These are phyloP conservation scores for Bimuria novae-zelandiae DNA, from an alignment of 2,329 filamentous ascomycete genomes.

Conservation along the genomic window DNA sequence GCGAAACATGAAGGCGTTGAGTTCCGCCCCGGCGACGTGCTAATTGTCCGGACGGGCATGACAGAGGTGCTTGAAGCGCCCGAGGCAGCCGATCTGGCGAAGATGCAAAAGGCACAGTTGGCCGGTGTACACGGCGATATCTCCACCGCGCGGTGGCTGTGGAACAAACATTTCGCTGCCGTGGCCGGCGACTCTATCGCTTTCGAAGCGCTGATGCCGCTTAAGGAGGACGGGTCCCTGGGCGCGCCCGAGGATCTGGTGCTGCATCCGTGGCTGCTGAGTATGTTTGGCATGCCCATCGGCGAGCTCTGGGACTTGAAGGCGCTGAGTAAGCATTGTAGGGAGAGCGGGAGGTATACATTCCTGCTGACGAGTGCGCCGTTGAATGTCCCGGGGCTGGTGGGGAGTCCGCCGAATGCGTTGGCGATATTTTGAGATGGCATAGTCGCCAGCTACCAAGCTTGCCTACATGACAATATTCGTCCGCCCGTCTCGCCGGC, in stretches of 20 bases:
- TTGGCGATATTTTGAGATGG: conserved; percentile 42
- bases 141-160: conserved; percentile 39
- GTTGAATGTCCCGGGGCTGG: conserved; percentile 49
- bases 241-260: too few relatives aligned
- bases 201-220: conserved; percentile 43
- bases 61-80: conserved; percentile 20
- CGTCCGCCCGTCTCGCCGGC: too few relatives aligned
- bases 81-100: conserved; percentile 14
- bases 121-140: conserved; percentile 29
- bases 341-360: conserved; percentile 44
- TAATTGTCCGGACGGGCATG: conserved; percentile 25
- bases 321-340: conserved; percentile 46
- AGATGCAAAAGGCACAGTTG: conserved; percentile 15
- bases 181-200: conserved; percentile 43
- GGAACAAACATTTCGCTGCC: conserved; percentile 35
- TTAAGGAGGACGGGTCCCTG: too few relatives aligned
- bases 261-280: conserved; percentile 31
- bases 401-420: conserved; percentile 42
- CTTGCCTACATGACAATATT: too few relatives aligned
- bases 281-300: conserved; percentile 56
- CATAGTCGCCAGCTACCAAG: too few relatives aligned
- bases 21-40: conserved; percentile 25
- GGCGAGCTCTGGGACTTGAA: conserved; percentile 51
- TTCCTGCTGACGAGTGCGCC: conserved; percentile 53
- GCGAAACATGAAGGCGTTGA: conserved; percentile 15